Percentiles rank a stretch among this genome's conserved stretches.
These are phyloP conservation scores for Xerocomellus chrysenteron DNA, from an alignment of 768 basidiomycete species.

Conservation along the genomic window DNA sequence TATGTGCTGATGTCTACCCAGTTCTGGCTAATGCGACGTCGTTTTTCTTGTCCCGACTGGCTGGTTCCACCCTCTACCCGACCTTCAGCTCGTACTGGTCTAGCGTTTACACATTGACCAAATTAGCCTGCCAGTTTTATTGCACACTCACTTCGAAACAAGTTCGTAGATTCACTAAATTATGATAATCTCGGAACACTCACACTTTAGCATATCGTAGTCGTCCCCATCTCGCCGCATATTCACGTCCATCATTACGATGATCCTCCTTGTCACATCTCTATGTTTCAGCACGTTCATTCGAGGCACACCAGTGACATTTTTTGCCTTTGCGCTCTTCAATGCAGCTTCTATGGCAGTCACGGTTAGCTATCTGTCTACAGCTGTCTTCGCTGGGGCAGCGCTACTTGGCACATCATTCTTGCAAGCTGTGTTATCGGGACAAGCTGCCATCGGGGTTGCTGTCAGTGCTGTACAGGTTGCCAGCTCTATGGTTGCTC, in stretches of 20 bases:
- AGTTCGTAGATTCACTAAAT: slow-evolving; percentile 39
- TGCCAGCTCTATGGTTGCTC: slow-evolving; percentile 56
- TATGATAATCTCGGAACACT: background rate
- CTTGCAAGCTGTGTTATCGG: slow-evolving; percentile 76
- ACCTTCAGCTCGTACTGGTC: too few species aligned
- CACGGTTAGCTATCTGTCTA: slow-evolving; percentile 73
- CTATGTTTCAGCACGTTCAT: slow-evolving; percentile 69
- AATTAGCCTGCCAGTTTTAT: slow-evolving; percentile 70
- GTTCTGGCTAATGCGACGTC: too few species aligned
- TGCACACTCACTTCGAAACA: slow-evolving; percentile 68
- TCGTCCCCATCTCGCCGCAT: slow-evolving; percentile 58
- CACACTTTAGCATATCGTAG: slow-evolving; percentile 36
- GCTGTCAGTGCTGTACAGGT: slow-evolving; percentile 78
- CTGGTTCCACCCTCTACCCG: too few species aligned
- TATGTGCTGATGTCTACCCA: too few species aligned
- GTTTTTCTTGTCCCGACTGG: too few species aligned
- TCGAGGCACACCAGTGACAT: slow-evolving; percentile 48
- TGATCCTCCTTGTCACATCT: slow-evolving; percentile 54
- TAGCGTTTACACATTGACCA: slow-evolving; percentile 34
- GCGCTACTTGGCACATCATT: slow-evolving; percentile 73
- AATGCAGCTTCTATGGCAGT: slow-evolving; percentile 59
- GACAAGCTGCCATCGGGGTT: slow-evolving; percentile 84
- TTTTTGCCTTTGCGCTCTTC: slow-evolving; percentile 65
- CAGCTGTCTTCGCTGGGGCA: slow-evolving; percentile 75
- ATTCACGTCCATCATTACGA: slow-evolving; percentile 47